Evolutionary conservation across 495 filamentous ascomycete species (phyloP).

Genomic region (Penicillium cinerascens): DNA sequence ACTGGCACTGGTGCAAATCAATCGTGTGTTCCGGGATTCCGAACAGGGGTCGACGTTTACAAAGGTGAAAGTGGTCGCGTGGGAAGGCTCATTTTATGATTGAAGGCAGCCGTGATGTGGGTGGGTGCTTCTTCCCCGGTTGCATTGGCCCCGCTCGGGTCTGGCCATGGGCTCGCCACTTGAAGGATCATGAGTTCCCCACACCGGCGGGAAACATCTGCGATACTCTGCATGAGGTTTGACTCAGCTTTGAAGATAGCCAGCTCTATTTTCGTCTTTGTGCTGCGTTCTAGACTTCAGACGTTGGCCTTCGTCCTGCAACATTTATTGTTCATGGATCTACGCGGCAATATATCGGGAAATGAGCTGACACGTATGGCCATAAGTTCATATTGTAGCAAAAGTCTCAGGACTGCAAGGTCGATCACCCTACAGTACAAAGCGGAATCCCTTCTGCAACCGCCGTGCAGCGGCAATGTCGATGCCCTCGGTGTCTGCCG

Average conservation of each 20-base stretch:
- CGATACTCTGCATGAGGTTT: too few relatives aligned
- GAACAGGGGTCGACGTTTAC: too few relatives aligned
- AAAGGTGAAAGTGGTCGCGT: not conserved
- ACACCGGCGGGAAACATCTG: too few relatives aligned
- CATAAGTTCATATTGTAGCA: not conserved
- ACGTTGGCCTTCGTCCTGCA: not conserved
- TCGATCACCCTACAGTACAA: slow-evolving; percentile 24
- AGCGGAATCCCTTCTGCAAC: slow-evolving; percentile 49
- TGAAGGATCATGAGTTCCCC: not conserved
- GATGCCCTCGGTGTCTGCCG: slow-evolving; percentile 47
- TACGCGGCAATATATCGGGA: not conserved
- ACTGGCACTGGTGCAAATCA: not conserved
- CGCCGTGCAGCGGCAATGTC: slow-evolving; percentile 43
- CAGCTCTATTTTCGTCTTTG: not conserved
- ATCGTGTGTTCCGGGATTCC: too few relatives aligned
- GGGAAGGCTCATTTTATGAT: not conserved
- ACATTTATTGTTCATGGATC: not conserved
- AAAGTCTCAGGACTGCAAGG: not conserved
- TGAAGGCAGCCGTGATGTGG: not conserved
- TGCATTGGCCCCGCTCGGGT: not conserved
- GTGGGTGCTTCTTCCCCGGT: not conserved
- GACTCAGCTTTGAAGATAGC: too few relatives aligned
- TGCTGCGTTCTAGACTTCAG: not conserved
- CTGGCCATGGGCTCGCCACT: not conserved
- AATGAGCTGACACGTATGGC: not conserved